Percentiles rank a stretch among this genome's conserved stretches.
These are phyloP conservation scores for Zopfia rhizophila DNA, from an alignment of 2,329 filamentous ascomycete species.

Conservation along the genomic window DNA sequence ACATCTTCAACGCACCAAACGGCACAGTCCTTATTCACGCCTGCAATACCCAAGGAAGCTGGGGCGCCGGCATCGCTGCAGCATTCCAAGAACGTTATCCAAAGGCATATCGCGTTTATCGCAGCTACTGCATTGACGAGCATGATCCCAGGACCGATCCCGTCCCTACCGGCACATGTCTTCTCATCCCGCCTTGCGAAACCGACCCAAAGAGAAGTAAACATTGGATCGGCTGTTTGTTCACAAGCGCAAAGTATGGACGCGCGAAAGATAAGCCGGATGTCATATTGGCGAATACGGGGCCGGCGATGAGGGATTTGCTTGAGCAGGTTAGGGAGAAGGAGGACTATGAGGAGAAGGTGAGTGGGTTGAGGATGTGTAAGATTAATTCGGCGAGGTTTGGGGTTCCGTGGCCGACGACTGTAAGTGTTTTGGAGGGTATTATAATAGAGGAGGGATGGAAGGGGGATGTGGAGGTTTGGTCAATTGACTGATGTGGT, in stretches of 20 bases:
- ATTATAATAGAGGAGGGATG: slow-evolving; percentile 36
- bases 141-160: slow-evolving; percentile 34
- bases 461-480: slow-evolving; percentile 37
- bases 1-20: slow-evolving; percentile 65
- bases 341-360: slow-evolving; percentile 27
- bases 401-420: slow-evolving; percentile 64
- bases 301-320: slow-evolving; percentile 60
- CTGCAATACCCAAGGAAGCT: slow-evolving; percentile 67
- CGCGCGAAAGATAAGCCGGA: slow-evolving; percentile 52
- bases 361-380: slow-evolving; percentile 59
- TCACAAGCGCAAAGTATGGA: slow-evolving; percentile 65
- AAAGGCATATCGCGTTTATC: slow-evolving; percentile 60
- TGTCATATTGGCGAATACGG: slow-evolving; percentile 62
- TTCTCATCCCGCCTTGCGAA: slow-evolving; percentile 64
- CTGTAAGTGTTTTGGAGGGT: slow-evolving; percentile 53
- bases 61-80: slow-evolving; percentile 68
- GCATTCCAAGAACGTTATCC: slow-evolving; percentile 64
- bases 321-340: slow-evolving; percentile 53
- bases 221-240: slow-evolving; percentile 69
- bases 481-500: slow-evolving; percentile 29
- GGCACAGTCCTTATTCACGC: slow-evolving; percentile 66
- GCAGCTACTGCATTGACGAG: slow-evolving; percentile 55
- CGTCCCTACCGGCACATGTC: slow-evolving; percentile 57
- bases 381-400: slow-evolving; percentile 70
- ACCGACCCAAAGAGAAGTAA: slow-evolving; percentile 41